Percentiles rank a stretch among this genome's conserved stretches.
Conservation (phyloP, 169 alveolate species). For the Theileria luwenshuni region DNA sequence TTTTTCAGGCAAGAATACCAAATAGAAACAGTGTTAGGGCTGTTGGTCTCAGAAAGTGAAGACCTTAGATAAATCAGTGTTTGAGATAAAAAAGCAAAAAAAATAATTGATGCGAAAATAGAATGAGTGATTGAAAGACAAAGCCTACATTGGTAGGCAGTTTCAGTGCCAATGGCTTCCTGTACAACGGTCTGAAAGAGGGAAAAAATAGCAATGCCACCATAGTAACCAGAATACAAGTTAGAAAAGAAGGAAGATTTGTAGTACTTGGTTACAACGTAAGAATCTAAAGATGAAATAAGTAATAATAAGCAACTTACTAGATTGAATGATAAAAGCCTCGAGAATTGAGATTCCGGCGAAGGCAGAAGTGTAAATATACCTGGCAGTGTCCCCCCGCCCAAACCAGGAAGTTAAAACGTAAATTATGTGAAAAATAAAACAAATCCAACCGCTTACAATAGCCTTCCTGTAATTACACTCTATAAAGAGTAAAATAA, state of each 20-base stretch:
- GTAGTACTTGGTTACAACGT: constrained; percentile 20
- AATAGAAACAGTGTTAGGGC: neutral
- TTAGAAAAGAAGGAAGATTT: constrained; percentile 19
- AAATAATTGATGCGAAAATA: constrained; percentile 2
- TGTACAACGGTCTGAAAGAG: constrained; percentile 22
- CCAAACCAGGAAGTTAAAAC: neutral
- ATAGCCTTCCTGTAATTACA: constrained; percentile 16
- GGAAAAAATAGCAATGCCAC: constrained; percentile 30
- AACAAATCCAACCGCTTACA: constrained; percentile 23
- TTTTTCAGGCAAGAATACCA: constrained; percentile 4
- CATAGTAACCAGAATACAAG: constrained; percentile 32
- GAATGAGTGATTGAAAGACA: constrained; percentile 11
- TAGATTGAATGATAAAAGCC: constrained; percentile 27
- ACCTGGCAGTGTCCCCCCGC: constrained; percentile 1
- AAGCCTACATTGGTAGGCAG: constrained; percentile 8
- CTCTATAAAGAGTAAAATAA: constrained; percentile 28
- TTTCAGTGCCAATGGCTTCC: constrained; percentile 5
- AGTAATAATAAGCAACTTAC: constrained; percentile 11
- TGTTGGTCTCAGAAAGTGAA: neutral
- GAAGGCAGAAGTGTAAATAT: constrained; percentile 14
- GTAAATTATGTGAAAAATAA: constrained; percentile 2
- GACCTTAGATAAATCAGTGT: constrained; percentile 1
- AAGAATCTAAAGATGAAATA: constrained; percentile 15
- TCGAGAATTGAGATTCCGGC: constrained; percentile 26
- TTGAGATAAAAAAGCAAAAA: constrained; percentile 1